Percentiles rank a stretch among this genome's conserved stretches.
phyloP scores from a whole-genome alignment of 495 filamentous ascomycete species.

The Trypethelium eluteriae region DNA sequence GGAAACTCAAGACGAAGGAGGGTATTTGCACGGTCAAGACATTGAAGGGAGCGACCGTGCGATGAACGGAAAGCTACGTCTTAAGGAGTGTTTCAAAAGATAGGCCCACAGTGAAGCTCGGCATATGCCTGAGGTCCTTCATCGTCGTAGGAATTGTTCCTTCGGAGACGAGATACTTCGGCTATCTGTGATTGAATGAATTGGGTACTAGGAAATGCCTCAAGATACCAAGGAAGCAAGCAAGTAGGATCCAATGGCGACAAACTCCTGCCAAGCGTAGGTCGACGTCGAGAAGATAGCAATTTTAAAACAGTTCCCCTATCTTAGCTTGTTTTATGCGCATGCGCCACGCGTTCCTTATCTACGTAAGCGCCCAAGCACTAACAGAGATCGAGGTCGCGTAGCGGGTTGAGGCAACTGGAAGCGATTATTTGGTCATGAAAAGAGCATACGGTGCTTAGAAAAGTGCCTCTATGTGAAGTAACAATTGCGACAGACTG shows the following conservation, averaged over 20 bases:
- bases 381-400: background rate
- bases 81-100: background rate
- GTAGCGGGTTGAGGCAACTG: background rate
- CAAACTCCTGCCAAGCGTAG: too few relatives aligned
- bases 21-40: constrained; percentile 36
- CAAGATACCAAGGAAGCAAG: too few relatives aligned
- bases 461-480: too few relatives aligned
- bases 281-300: too few relatives aligned
- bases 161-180: too few relatives aligned
- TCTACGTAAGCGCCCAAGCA: too few relatives aligned
- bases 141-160: too few relatives aligned
- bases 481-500: too few relatives aligned
- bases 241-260: too few relatives aligned
- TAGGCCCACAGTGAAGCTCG: background rate
- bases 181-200: too few relatives aligned
- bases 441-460: background rate
- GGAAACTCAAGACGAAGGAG: constrained; percentile 34
- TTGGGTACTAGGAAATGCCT: too few relatives aligned
- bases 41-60: constrained; percentile 32
- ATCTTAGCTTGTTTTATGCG: background rate
- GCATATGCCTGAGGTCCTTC: background rate
- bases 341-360: background rate
- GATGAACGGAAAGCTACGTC: constrained; percentile 16
- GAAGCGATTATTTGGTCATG: background rate
- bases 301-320: too few relatives aligned